A percentile compares a stretch with the other conserved stretches of the same genome.
Evolutionary conservation across 2,329 filamentous ascomycete genomes (phyloP).

Genomic region (Tolypocladium nubicola): DNA sequence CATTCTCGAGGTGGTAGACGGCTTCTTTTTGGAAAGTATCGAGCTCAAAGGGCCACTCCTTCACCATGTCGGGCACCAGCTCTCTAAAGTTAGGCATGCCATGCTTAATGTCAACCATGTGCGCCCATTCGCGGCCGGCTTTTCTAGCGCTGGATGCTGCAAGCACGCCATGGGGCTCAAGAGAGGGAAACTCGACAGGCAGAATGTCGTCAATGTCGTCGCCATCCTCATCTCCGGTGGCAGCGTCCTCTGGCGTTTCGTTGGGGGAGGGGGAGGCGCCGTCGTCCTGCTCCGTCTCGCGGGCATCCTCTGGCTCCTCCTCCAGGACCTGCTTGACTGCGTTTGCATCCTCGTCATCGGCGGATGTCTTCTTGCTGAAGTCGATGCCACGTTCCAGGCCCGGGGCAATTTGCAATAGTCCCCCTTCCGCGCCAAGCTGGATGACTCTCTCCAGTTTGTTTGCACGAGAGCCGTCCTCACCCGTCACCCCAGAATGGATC

Average conservation of each 20-base stretch:
- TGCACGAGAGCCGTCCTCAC: constrained; percentile 30
- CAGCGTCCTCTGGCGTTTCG: constrained; percentile 12
- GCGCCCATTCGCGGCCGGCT: constrained; percentile 83
- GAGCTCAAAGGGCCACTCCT: constrained; percentile 92
- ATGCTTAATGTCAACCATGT: constrained; percentile 93
- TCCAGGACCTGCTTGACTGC: constrained; percentile 58
- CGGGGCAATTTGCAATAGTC: constrained; percentile 71
- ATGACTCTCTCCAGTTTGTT: constrained; percentile 75
- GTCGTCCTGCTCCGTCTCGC: constrained; percentile 14
- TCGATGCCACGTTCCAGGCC: constrained; percentile 72
- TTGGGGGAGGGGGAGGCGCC: constrained; percentile 12
- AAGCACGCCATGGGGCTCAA: constrained; percentile 74
- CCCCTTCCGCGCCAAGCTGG: constrained; percentile 65
- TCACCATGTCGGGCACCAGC: constrained; percentile 90
- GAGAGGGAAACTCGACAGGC: constrained; percentile 83
- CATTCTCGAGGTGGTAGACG: constrained; percentile 91
- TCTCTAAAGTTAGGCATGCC: constrained; percentile 92
- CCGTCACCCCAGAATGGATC: constrained; percentile 41
- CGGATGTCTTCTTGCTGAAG: constrained; percentile 46
- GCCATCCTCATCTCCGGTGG: constrained; percentile 33
- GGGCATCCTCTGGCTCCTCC: constrained; percentile 34
- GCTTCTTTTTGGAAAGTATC: constrained; percentile 99
- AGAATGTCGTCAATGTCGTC: constrained; percentile 75
- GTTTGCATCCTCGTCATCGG: constrained; percentile 51
- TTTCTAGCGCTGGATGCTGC: constrained; percentile 61